phyloP scores from a whole-genome alignment of 192 early-diverging fungal genomes.

The Haplosporangium gracile region DNA sequence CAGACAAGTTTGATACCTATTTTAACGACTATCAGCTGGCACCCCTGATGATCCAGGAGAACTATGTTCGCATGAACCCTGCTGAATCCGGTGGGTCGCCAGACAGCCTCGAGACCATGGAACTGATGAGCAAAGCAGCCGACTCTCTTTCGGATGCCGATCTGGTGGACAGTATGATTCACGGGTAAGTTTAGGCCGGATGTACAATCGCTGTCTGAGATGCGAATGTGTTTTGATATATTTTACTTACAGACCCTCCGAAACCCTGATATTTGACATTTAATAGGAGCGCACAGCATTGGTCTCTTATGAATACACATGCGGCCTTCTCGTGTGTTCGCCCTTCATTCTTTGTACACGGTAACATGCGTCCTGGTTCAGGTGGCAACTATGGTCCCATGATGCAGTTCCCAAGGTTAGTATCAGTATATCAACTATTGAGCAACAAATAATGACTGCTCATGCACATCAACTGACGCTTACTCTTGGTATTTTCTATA shows the following conservation, averaged over 20 bases:
- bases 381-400: slow-evolving; percentile 38
- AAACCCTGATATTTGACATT: neutral
- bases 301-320: slow-evolving; percentile 92
- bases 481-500: neutral
- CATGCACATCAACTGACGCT: too few species aligned
- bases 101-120: slow-evolving; percentile 56
- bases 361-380: slow-evolving; percentile 59
- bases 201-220: neutral
- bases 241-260: slow-evolving; percentile 12
- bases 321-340: slow-evolving; percentile 86
- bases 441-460: neutral
- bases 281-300: slow-evolving; percentile 82
- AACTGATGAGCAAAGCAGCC: slow-evolving; percentile 83
- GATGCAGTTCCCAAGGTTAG: slow-evolving; percentile 51
- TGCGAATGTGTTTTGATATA: neutral
- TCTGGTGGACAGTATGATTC: slow-evolving; percentile 80
- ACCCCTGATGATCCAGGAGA: slow-evolving; percentile 96
- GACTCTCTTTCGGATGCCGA: slow-evolving; percentile 89
- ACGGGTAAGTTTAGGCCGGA: slow-evolving; percentile 62
- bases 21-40: slow-evolving; percentile 91
- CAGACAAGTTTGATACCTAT: slow-evolving; percentile 89
- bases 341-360: slow-evolving; percentile 87
- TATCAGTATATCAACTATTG: neutral
- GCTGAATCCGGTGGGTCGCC: slow-evolving; percentile 41
- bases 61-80: slow-evolving; percentile 84